These are phyloP conservation scores for Boletus rubescentipes DNA, from an alignment of 768 basidiomycete species.

Conservation along the genomic window DNA sequence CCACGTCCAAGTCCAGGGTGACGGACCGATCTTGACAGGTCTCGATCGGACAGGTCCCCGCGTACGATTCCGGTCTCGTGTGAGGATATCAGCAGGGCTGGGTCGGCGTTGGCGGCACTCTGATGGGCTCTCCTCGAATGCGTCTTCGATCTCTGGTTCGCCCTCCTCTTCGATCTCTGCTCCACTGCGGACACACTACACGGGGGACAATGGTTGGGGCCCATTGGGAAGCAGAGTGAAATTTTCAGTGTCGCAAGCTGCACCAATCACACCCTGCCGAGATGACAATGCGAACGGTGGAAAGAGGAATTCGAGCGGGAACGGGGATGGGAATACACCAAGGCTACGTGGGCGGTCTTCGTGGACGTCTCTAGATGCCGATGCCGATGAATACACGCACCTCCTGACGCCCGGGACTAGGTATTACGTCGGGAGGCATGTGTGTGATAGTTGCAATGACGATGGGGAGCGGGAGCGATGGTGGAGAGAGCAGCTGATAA, in stretches of 20 bases:
- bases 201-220: conserved; percentile 54
- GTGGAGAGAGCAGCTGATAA: conserved; percentile 45
- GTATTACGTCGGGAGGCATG: conserved; percentile 20
- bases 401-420: conserved; percentile 33
- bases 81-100: conserved; percentile 74
- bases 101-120: conserved; percentile 42
- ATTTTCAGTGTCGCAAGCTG: conserved; percentile 19
- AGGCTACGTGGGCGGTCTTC: conserved; percentile 8
- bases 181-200: conserved; percentile 63
- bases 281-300: not conserved
- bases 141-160: conserved; percentile 55
- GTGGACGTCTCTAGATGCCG: conserved; percentile 8
- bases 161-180: conserved; percentile 81
- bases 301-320: not conserved
- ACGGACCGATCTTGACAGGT: conserved; percentile 11
- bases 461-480: conserved; percentile 36
- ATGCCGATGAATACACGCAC: conserved; percentile 39
- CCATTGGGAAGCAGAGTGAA: conserved; percentile 60
- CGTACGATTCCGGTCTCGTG: conserved; percentile 72
- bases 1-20: conserved; percentile 13
- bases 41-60: conserved; percentile 23
- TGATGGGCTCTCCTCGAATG: conserved; percentile 23
- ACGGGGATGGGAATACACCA: not conserved
- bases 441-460: conserved; percentile 14
- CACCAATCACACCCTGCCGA: not conserved